Conservation (phyloP, 2,329 filamentous ascomycete species). For the Phialophora verrucosa region DNA sequence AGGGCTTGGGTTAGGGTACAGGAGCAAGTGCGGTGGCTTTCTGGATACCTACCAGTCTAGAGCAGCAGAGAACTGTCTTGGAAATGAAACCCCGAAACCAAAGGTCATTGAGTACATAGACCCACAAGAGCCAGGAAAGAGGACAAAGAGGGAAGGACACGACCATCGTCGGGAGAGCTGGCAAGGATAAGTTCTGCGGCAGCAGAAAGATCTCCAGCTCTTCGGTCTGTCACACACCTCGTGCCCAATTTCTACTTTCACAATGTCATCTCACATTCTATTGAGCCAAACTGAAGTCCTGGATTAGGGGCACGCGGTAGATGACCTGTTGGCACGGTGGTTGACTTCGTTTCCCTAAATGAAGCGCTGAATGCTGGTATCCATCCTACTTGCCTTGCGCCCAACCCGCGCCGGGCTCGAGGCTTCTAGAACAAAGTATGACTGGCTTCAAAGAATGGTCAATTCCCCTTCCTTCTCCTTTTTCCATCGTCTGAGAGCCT, state of each 20-base stretch:
- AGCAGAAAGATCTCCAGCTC: neutral
- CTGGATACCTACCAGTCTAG: neutral
- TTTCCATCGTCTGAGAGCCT: neutral
- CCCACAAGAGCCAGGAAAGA: neutral
- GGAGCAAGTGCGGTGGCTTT: neutral
- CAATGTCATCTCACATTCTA: neutral
- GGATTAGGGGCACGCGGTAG: neutral
- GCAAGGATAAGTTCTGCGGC: neutral
- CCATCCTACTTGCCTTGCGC: neutral
- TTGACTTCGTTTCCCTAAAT: neutral
- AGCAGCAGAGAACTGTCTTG: constrained; percentile 1
- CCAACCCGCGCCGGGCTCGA: neutral
- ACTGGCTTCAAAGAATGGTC: neutral
- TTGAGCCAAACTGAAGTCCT: neutral
- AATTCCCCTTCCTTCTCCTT: neutral
- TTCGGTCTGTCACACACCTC: neutral
- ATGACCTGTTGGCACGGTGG: neutral
- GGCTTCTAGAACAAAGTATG: neutral
- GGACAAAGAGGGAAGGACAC: too few species aligned
- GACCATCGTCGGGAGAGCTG: too few species aligned
- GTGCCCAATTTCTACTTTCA: neutral
- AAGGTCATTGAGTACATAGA: neutral
- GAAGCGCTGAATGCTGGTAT: neutral
- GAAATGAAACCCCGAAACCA: neutral
- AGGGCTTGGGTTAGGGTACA: neutral